Base-by-base conservation (phyloP, 2,329 filamentous ascomycete genomes). In the Diaporthe vexans region DNA sequence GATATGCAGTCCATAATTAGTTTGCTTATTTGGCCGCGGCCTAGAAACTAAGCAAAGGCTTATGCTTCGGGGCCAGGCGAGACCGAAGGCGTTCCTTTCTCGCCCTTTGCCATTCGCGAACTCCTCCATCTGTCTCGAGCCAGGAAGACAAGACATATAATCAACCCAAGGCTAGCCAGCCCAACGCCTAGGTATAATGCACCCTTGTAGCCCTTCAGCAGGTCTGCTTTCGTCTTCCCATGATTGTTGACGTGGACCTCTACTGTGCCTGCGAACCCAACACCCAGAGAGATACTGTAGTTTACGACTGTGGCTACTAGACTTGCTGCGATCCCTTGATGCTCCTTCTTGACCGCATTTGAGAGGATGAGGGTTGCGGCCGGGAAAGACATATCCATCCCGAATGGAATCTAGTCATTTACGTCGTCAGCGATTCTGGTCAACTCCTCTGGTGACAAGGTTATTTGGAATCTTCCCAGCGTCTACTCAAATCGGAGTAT, bases 361-460 rank as follows among this genome's bases (percentile, higher is more conserved):
- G 83, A 86, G n/a, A 90, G 80, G 43, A 90, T 84, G 5, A 90
- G 77, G 1, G 86, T 89, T 0, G 84, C 86, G 0, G 88, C 85
- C 1, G 89, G 88, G 76, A 90, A 90, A 7, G 82, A 85, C 85
- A 90, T 88, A 76, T 91, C 88, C 87, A 89, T 89, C 1, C 87
- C 87, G 76, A 81, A 86, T 0, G 86, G 85, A 74, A 84, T 87
- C 33, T 67, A 19, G 6, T 33, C 26, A 63, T 48, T 51, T 15
- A 15, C 29, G 51, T n/a, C 17, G 43, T 67, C 21, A 67, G 61
- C 21, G n/a, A n/a, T n/a, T n/a, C 7, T 21, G 21, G 3, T 4
- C 21, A 10, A 17, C 17, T 6, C 8, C n/a, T 2, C 10, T 11
- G 4, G 19, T n/a, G 7, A 33, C 29, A 57, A 57, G 26, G 7